Evolutionary conservation across 1,139 yeast species (phyloP).

Genomic region (Geotrichum fermentans): DNA sequence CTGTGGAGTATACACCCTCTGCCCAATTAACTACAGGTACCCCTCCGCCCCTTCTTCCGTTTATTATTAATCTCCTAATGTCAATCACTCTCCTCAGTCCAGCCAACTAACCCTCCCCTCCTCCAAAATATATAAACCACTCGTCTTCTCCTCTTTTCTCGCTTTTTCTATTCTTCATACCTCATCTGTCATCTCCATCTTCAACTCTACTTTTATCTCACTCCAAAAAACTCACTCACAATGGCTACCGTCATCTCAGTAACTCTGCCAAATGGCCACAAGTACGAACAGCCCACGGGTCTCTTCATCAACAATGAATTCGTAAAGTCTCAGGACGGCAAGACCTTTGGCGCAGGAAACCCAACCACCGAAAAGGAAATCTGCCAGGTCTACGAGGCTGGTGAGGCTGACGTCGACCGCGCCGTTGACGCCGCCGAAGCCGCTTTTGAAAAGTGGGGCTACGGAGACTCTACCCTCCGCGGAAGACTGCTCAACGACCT

Average conservation of each 20-base stretch:
- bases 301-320: slow-evolving; percentile 61
- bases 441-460: slow-evolving; percentile 47
- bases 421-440: slow-evolving; percentile 53
- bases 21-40: too few species aligned
- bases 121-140: not conserved
- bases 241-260: slow-evolving; percentile 34
- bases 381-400: slow-evolving; percentile 49
- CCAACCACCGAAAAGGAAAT: slow-evolving; percentile 56
- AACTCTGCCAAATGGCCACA: slow-evolving; percentile 58
- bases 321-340: slow-evolving; percentile 45
- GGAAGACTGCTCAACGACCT: slow-evolving; percentile 55
- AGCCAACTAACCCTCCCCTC: not conserved
- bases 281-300: slow-evolving; percentile 61
- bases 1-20: too few species aligned
- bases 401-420: slow-evolving; percentile 49
- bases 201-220: not conserved
- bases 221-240: not conserved
- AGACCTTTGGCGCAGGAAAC: slow-evolving; percentile 51
- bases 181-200: not conserved
- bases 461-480: slow-evolving; percentile 49
- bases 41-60: not conserved
- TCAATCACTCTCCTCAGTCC: not conserved
- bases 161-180: not conserved
- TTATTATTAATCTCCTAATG: not conserved
- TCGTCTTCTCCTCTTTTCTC: not conserved